Evolutionary conservation across 768 basidiomycete species (phyloP).

Genomic region (Leccinellum luteum): DNA sequence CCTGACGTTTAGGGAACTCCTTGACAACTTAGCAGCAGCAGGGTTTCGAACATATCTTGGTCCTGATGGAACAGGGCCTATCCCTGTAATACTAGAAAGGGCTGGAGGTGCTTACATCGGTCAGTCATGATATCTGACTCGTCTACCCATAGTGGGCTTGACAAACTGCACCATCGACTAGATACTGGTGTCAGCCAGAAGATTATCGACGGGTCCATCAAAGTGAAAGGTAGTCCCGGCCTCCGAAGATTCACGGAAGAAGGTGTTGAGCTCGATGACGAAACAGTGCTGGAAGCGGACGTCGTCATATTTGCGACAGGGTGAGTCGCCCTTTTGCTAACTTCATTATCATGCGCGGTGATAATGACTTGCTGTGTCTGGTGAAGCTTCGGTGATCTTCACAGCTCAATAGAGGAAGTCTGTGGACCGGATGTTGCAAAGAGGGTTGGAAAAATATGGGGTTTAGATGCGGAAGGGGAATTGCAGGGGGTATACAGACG

Average conservation of each 20-base stretch:
- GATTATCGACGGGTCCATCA: not conserved
- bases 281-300: not conserved
- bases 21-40: not conserved
- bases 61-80: not conserved
- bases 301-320: not conserved
- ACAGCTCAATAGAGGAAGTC: not conserved
- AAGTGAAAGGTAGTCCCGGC: not conserved
- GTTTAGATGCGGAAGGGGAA: not conserved
- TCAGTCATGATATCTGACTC: not conserved
- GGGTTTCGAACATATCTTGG: not conserved
- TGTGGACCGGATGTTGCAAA: not conserved
- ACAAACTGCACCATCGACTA: not conserved
- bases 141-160: not conserved
- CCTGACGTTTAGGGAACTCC: not conserved
- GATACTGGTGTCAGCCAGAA: not conserved
- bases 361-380: not conserved
- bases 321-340: not conserved
- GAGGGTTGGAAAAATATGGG: not conserved
- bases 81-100: not conserved
- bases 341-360: not conserved
- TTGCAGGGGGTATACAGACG: not conserved
- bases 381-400: not conserved
- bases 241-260: not conserved
- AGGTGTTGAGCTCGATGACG: not conserved
- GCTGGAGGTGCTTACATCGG: not conserved